These are phyloP conservation scores for Chaetomium fimeti DNA, from an alignment of 495 filamentous ascomycete species.

Conservation along the genomic window DNA sequence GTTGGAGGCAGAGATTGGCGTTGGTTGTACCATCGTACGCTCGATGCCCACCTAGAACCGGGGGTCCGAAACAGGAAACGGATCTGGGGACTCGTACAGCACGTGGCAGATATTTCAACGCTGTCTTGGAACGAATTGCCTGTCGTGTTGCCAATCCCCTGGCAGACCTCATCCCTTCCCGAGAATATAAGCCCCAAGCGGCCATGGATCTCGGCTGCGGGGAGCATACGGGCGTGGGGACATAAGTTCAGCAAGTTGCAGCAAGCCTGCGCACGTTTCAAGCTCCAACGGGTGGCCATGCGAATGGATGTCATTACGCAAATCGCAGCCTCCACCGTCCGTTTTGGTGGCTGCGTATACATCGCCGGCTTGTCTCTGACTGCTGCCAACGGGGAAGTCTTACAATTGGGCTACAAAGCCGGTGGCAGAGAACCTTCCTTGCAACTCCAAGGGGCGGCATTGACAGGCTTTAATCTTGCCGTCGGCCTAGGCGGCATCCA, in stretches of 20 bases:
- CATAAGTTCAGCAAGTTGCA: not conserved
- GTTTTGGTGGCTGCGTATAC: not conserved
- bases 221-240: not conserved
- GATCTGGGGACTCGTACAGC: not conserved
- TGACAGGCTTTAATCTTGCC: not conserved
- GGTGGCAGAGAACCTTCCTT: not conserved
- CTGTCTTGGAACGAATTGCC: slow-evolving; percentile 1
- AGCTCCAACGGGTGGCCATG: not conserved
- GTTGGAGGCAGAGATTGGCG: not conserved
- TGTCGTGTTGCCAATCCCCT: not conserved
- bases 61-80: not conserved
- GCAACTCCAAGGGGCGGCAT: not conserved
- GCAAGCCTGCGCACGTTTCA: not conserved
- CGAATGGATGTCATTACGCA: not conserved
- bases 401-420: not conserved
- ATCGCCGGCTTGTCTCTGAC: not conserved
- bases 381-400: not conserved
- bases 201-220: not conserved
- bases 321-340: not conserved
- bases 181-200: not conserved
- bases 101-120: not conserved
- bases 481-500: slow-evolving; percentile 4
- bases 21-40: not conserved
- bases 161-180: not conserved
- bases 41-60: not conserved